Evolutionary conservation across 805 yeast genomes (phyloP).

Genomic region (Starmerella etchellsii): DNA sequence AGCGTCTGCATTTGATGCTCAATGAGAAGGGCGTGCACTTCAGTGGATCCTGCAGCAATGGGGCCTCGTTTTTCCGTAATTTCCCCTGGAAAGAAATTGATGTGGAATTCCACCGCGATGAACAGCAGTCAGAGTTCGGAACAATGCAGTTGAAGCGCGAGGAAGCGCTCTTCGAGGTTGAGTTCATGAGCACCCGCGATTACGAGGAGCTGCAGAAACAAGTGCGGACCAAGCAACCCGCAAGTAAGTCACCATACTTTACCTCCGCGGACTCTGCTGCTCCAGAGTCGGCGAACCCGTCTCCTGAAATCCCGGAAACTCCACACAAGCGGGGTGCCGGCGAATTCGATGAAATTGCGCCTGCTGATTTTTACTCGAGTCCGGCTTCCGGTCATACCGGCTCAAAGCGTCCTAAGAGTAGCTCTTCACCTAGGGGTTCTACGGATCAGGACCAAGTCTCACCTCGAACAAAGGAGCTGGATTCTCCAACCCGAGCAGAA

Average conservation of each 20-base stretch:
- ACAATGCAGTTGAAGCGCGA: background rate
- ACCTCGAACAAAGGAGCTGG: background rate
- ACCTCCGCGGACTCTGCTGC: no score
- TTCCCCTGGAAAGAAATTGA: background rate
- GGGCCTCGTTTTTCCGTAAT: background rate
- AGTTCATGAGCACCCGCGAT: no score
- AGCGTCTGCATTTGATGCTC: background rate
- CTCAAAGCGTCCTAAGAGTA: background rate
- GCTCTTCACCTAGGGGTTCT: background rate
- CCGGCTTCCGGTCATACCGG: background rate
- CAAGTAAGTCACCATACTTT: no score
- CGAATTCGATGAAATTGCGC: background rate
- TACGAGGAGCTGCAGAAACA: no score
- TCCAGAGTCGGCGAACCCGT: no score
- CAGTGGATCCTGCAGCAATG: background rate
- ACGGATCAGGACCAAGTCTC: background rate
- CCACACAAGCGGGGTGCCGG: no score
- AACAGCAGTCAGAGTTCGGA: background rate
- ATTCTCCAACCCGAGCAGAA: background rate
- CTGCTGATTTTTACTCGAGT: background rate
- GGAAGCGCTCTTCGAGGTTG: background rate
- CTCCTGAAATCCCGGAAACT: no score
- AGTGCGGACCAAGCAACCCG: no score
- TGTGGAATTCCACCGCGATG: background rate
- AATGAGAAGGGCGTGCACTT: background rate